Base-by-base conservation (phyloP, 2,329 filamentous ascomycete genomes). In the Lecanicillium sp. region DNA sequence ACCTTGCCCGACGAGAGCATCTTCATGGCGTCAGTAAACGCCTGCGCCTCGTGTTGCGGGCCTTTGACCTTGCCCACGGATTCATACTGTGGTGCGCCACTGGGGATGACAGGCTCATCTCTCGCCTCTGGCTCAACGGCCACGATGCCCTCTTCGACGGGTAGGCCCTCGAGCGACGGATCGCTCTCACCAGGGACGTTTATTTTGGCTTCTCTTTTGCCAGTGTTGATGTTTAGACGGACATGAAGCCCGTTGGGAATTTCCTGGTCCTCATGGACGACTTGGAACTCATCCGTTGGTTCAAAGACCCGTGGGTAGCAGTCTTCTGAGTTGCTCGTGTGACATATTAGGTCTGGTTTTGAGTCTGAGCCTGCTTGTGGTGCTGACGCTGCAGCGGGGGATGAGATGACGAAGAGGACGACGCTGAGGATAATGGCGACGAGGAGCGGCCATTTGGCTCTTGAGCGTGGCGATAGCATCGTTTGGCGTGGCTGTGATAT, bases 271-370 rank as follows among this genome's bases (percentile, higher is more conserved):
- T 75, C 68, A 43, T 68, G 75, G 29, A 85, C 67, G 7, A 59
- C 51, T 54, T 82, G 78, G 46, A 84, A 85, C 41, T 81, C 69
- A 34, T 78, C 60, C 1, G 79, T 84, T 2, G 80, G 65, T 40
- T 72, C 64, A 44, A 85, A 85, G 2, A 80, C 45, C 34, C 68
- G 70, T 2, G 80, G 78, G 47, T 85, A 85, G 56, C 80, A 85
- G 42, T 82, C 78, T 33, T 67, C 57, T 1, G 67, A 61, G 48
- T 80, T 67, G 34, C 68, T 62, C 30, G 73, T 75, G 54, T 80
- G 76, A 48, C 80, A 85, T 55, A 85, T 81, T 39, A 83, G 59
- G 29, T 80, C 72, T 28, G 55, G 53, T 35, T 33, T 37, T 28
- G 33, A 28, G 14, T 33, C 33, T 41, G 11, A 18, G 12, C 7